phyloP scores from a whole-genome alignment of 257 asterid genomes.

The Salvia rosmarinus region DNA sequence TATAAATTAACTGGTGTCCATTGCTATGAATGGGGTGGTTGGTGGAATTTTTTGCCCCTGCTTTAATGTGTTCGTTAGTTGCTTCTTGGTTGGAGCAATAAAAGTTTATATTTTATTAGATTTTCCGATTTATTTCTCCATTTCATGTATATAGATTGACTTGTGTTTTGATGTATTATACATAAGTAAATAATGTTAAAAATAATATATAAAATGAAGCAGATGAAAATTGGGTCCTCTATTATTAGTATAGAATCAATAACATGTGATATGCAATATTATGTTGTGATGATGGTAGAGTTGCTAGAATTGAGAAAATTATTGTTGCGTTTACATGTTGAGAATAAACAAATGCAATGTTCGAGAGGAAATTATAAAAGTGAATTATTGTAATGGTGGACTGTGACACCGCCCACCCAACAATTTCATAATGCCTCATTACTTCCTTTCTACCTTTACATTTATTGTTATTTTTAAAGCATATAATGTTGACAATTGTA shows the following conservation, averaged over 20 bases:
- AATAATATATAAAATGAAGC: background rate
- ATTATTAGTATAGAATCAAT: too few species aligned
- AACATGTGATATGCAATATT: background rate
- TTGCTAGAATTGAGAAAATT: background rate
- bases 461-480: constrained; percentile 27
- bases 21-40: constrained; percentile 34
- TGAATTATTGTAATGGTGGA: constrained; percentile 31
- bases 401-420: constrained; percentile 40
- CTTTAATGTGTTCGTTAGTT: constrained; percentile 34
- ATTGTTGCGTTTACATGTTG: constrained; percentile 3
- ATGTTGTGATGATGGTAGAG: too few species aligned
- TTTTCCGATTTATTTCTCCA: background rate
- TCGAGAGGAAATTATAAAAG: constrained; percentile 1
- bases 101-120: background rate
- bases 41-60: constrained; percentile 32
- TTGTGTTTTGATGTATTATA: background rate
- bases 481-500: background rate
- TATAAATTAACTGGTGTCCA: constrained; percentile 21
- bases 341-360: background rate
- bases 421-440: constrained; percentile 32
- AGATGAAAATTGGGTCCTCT: background rate
- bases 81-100: constrained; percentile 24
- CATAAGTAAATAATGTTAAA: too few species aligned
- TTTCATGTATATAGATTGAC: background rate
- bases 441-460: constrained; percentile 4